A percentile compares a stretch with the other conserved stretches of the same genome.
Evolutionary conservation across 139 green algal genomes (phyloP).

Genomic region (Volvox africanus): DNA sequence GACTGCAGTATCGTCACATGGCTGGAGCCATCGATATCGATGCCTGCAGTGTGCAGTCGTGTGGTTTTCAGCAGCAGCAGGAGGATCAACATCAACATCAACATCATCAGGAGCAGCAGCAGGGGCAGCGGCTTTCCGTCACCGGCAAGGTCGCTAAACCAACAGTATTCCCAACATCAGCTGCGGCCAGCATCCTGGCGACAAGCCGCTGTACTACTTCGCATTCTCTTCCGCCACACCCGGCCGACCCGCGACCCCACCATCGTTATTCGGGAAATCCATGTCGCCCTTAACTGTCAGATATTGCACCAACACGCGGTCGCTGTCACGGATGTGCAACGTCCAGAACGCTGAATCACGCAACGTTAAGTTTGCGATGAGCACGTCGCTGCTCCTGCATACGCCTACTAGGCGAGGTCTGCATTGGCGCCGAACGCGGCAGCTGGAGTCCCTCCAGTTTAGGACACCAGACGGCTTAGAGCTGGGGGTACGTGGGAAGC

Average conservation of each 20-base stretch:
- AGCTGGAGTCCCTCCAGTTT: conserved; percentile 35
- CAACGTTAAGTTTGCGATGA: conserved; percentile 14
- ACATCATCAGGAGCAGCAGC: no score
- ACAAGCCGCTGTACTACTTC: no score
- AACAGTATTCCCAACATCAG: neutral
- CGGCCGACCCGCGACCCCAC: neutral
- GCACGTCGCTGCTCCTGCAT: neutral
- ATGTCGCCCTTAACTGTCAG: conserved; percentile 53
- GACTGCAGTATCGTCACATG: conserved; percentile 44
- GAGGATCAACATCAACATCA: no score
- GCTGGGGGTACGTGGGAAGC: neutral
- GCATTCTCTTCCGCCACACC: no score
- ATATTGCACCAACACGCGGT: conserved; percentile 28
- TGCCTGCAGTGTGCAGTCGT: conserved; percentile 25
- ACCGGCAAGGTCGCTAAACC: neutral
- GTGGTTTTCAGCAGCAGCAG: neutral
- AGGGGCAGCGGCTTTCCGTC: no score
- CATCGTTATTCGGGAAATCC: conserved; percentile 66
- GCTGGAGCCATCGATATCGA: conserved; percentile 59
- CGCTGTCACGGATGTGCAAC: conserved; percentile 50
- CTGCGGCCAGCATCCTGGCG: no score
- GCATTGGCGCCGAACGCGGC: neutral
- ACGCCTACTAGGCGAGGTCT: conserved; percentile 31
- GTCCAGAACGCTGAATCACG: conserved; percentile 42
- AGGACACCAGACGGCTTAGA: neutral